phyloP scores from a whole-genome alignment of 2,329 filamentous ascomycete genomes.

The Aspergillus sp. region DNA sequence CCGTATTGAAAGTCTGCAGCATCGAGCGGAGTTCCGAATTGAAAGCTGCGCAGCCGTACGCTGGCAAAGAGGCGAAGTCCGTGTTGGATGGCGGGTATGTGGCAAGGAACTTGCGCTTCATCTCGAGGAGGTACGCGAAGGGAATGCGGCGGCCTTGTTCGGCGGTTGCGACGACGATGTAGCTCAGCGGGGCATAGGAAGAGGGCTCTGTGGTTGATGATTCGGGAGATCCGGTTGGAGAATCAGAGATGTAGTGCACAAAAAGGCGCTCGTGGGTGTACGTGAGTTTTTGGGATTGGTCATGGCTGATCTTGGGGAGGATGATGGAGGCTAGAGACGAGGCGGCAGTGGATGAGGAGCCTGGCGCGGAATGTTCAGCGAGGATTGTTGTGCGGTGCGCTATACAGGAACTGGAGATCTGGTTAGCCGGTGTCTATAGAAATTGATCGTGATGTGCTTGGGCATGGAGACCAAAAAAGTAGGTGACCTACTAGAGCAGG shows the following conservation, averaged over 20 bases:
- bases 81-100: conserved; percentile 66
- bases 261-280: conserved; percentile 90
- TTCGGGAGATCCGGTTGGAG: conserved; percentile 59
- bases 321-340: conserved; percentile 89
- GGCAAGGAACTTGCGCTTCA: conserved; percentile 81
- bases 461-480: conserved; percentile 13
- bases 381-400: conserved; percentile 92
- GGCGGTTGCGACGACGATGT: conserved; percentile 82
- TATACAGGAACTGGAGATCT: conserved; percentile 77
- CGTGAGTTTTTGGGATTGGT: conserved; percentile 79
- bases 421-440: background rate
- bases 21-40: conserved; percentile 74
- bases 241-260: conserved; percentile 93
- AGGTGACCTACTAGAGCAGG: conserved; percentile 66
- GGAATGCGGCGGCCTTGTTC: conserved; percentile 82
- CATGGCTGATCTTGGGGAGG: conserved; percentile 90
- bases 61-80: conserved; percentile 74
- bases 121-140: conserved; percentile 88
- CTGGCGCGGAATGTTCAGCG: conserved; percentile 84
- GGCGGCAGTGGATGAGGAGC: conserved; percentile 78
- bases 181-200: conserved; percentile 80
- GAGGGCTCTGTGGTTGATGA: conserved; percentile 43
- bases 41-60: conserved; percentile 88
- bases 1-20: conserved; percentile 82
- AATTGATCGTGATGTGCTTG: background rate